phyloP scores from a whole-genome alignment of 495 filamentous ascomycete genomes.

The Baudoinia panamericana region DNA sequence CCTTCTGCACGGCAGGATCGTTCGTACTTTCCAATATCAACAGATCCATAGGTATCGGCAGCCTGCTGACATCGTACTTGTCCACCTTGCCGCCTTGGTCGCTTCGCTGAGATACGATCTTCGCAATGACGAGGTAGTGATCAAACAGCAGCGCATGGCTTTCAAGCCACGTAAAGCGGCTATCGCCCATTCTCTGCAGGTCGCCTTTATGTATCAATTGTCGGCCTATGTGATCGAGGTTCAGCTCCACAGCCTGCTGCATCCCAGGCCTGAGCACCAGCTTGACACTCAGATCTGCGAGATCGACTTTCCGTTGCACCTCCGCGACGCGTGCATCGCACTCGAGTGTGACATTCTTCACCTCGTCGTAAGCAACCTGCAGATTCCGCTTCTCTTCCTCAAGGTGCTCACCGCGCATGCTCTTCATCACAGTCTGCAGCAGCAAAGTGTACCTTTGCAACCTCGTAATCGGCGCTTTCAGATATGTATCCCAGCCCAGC shows the following conservation, averaged over 20 bases:
- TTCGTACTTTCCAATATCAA: conserved; percentile 80
- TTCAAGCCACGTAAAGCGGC: conserved; percentile 79
- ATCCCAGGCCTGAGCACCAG: conserved; percentile 75
- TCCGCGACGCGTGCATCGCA: conserved; percentile 93
- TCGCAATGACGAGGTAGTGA: conserved; percentile 89
- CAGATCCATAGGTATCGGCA: conserved; percentile 96
- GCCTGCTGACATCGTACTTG: conserved; percentile 87
- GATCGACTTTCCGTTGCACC: conserved; percentile 77
- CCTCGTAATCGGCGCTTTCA: conserved; percentile 85
- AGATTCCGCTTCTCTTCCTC: conserved; percentile 85
- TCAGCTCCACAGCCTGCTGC: conserved; percentile 66
- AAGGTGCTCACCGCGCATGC: conserved; percentile 52
- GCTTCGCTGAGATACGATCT: conserved; percentile 57
- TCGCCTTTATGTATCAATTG: conserved; percentile 83
- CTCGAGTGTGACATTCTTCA: conserved; percentile 78
- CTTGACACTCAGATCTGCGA: conserved; percentile 72
- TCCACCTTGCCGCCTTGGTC: conserved; percentile 56
- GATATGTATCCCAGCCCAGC: conserved; percentile 84
- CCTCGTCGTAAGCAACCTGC: conserved; percentile 80
- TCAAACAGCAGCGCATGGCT: conserved; percentile 90
- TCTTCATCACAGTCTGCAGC: conserved; percentile 68
- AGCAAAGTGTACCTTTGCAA: conserved; percentile 85
- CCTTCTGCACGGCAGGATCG: conserved; percentile 81
- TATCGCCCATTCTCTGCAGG: conserved; percentile 74
- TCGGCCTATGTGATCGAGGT: conserved; percentile 80